Conservation (phyloP, 2,329 filamentous ascomycete species). For the Verticillium zaregamsianum region DNA sequence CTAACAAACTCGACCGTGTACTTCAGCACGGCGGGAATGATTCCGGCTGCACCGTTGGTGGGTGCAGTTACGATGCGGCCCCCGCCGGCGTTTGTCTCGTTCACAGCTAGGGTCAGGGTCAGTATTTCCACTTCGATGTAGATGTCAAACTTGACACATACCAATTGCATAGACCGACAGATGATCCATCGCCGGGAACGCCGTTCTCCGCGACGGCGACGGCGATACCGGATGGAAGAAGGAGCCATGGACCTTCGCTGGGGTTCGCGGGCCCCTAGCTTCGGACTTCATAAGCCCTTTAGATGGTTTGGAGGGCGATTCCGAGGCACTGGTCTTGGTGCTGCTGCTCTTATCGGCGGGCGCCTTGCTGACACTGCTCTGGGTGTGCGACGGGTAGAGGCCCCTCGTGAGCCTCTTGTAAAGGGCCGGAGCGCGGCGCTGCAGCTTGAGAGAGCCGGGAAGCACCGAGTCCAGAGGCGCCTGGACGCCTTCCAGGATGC, state of each 20-base stretch:
- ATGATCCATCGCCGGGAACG: conserved; percentile 47
- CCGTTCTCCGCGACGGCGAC: conserved; percentile 39
- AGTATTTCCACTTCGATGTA: neutral
- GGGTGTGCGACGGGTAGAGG: conserved; percentile 34
- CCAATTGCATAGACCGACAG: conserved; percentile 45
- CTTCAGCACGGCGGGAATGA: conserved; percentile 47
- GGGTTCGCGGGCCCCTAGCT: conserved; percentile 24
- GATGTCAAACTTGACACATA: neutral
- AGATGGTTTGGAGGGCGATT: neutral
- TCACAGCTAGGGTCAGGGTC: conserved; percentile 27
- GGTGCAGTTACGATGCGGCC: conserved; percentile 47
- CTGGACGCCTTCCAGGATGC: conserved; percentile 45
- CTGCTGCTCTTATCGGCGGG: neutral
- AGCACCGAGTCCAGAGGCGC: conserved; percentile 35
- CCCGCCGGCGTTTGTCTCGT: conserved; percentile 48
- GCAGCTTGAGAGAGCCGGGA: conserved; percentile 43
- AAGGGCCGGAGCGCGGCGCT: conserved; percentile 40
- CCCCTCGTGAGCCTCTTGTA: conserved; percentile 41
- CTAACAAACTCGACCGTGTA: conserved; percentile 46
- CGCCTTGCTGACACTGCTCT: conserved; percentile 11
- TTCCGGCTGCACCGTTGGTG: conserved; percentile 47
- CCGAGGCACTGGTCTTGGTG: conserved; percentile 1
- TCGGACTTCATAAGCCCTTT: neutral
- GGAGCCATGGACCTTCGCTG: conserved; percentile 37
- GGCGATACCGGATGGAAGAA: conserved; percentile 41